Base-by-base conservation (phyloP, 1,284 basidiomycete species). In the Cerrena zonata region DNA sequence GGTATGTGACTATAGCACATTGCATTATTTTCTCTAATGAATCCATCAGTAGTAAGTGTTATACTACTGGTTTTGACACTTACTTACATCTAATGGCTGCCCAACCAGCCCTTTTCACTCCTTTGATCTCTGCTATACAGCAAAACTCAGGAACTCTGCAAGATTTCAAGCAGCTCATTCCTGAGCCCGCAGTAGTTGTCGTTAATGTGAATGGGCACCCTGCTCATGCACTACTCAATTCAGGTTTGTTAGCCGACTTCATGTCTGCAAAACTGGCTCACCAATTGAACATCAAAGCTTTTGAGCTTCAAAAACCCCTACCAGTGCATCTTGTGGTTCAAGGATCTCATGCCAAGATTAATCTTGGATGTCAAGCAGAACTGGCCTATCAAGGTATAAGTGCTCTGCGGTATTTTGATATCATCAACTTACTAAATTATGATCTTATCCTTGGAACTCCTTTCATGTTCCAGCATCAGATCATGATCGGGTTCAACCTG, bases 211-310 rank as follows among this genome's bases (percentile, higher is more conserved):
- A 73, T 54, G 70, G 64, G 0, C 56, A 67, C 0, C 60, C 65
- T 0, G 57, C 57, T 1, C 36, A 57, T 0, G 68, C 67, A 0
- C 48, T 73, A 11, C 19, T 74, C 0, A 67, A 73, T 40, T 55
- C 63, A 0, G 68, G 69, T 1, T 74, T 70, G 0, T 54, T 72
- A 0, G 64, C 64, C n/a, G n/a, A n/a, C n/a, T n/a, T n/a, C n/a
- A n/a, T n/a, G n/a, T n/a, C n/a, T n/a, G n/a, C n/a, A n/a, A 65
- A 52, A 4, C 22, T 74, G 2, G 69, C 57, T 0, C 66, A 73
- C 38, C 68, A 72, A 42, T 47, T 72, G 0, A 53, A 58, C 2
- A 10, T 69, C 0, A 47, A 49, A 13, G 30, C 50, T 1, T 46
- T 57, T 0, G 48, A 53, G 2, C 43, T 69, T 0, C 45, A 45